Conservation (phyloP, 345 rosid genomes). For the Nephelium lappaceum region DNA sequence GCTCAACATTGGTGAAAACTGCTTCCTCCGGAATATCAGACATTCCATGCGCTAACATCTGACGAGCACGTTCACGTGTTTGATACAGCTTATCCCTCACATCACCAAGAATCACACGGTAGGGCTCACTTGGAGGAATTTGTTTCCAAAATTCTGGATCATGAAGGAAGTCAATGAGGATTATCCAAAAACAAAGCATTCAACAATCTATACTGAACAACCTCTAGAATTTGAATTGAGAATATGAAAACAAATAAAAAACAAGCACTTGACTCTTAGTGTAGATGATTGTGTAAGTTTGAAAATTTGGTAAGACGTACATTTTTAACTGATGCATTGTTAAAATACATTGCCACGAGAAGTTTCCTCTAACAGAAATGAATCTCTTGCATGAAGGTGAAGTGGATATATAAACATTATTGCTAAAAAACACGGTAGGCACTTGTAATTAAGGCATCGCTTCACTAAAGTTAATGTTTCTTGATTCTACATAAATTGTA, state of each 20-base stretch:
- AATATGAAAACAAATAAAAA: neutral
- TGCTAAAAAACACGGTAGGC: too few species aligned
- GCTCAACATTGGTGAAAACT: conserved; percentile 52
- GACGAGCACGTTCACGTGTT: conserved; percentile 70
- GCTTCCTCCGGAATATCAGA: conserved; percentile 70
- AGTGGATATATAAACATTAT: neutral
- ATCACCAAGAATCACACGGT: conserved; percentile 71
- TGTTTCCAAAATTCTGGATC: conserved; percentile 82
- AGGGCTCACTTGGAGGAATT: conserved; percentile 61
- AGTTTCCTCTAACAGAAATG: neutral
- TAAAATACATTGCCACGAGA: neutral
- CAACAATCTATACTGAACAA: neutral
- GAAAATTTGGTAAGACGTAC: neutral
- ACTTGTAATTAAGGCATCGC: too few species aligned
- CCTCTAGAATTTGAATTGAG: neutral
- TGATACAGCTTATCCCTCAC: conserved; percentile 66
- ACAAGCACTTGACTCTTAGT: neutral
- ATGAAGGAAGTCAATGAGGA: conserved; percentile 15
- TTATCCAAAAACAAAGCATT: neutral
- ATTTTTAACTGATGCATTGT: neutral
- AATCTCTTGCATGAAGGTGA: neutral
- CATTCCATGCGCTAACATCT: conserved; percentile 44
- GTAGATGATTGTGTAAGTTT: neutral
- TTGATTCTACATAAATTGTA: too few species aligned
- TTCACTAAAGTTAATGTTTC: too few species aligned